Evolutionary conservation across 2,329 filamentous ascomycete genomes (phyloP).

Genomic region (Cadophora sp.): DNA sequence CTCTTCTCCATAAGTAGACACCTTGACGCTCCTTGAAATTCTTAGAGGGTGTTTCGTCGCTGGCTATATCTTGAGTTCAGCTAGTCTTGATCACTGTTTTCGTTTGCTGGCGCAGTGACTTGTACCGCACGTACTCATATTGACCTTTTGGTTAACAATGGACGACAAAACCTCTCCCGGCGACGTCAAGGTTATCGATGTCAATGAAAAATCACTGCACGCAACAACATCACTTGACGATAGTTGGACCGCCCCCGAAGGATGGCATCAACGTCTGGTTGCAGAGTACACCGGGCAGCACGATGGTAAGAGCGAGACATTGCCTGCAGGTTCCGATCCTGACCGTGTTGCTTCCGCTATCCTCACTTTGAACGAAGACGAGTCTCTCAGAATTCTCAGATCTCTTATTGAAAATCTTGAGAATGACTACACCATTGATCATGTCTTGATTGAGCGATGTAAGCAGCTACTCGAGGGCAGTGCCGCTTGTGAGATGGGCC

Average conservation of each 20-base stretch:
- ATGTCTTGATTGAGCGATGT: slow-evolving; percentile 30
- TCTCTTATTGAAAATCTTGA: slow-evolving; percentile 34
- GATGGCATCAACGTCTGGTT: slow-evolving; percentile 29
- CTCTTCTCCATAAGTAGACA: background rate
- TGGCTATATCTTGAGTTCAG: no score
- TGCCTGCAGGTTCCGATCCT: slow-evolving; percentile 39
- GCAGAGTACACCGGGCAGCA: slow-evolving; percentile 41
- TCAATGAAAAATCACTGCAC: slow-evolving; percentile 16
- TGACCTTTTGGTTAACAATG: no score
- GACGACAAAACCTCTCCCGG: background rate
- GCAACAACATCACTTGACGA: background rate
- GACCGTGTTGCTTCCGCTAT: slow-evolving; percentile 38
- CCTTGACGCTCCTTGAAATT: background rate
- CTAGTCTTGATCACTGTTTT: no score
- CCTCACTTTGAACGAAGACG: slow-evolving; percentile 39
- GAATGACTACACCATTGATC: slow-evolving; percentile 40
- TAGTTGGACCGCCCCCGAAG: slow-evolving; percentile 10
- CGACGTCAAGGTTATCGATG: slow-evolving; percentile 10
- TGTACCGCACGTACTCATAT: no score
- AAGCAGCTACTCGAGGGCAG: slow-evolving; percentile 37
- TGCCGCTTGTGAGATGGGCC: slow-evolving; percentile 40
- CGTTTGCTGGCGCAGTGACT: no score
- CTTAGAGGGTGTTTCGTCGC: no score
- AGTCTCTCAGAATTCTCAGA: slow-evolving; percentile 30
- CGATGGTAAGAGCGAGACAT: slow-evolving; percentile 37